A percentile compares a stretch with the other conserved stretches of the same genome.
These are phyloP conservation scores for Tremellales sp. DNA, from an alignment of 1,284 basidiomycete species.

Conservation along the genomic window DNA sequence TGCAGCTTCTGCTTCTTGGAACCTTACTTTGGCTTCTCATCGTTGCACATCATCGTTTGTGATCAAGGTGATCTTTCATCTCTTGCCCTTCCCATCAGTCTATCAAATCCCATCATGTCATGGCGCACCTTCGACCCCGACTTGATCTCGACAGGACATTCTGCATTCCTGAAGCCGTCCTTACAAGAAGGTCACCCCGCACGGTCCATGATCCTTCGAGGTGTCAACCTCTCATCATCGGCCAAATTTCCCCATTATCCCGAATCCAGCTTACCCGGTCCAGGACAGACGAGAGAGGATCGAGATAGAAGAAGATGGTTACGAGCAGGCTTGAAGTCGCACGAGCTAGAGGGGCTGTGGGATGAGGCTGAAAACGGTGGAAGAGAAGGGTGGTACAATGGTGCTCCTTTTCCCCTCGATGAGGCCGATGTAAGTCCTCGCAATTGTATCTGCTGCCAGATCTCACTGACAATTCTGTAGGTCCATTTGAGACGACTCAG, in stretches of 20 bases:
- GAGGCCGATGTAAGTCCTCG: constrained; percentile 25
- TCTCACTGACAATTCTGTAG: constrained; percentile 54
- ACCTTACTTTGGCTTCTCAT: too few relatives aligned
- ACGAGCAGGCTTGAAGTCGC: constrained; percentile 15
- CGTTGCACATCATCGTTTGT: too few relatives aligned
- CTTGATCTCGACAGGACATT: constrained; percentile 20
- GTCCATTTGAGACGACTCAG: constrained; percentile 75
- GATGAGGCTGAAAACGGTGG: constrained; percentile 33
- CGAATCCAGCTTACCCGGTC: constrained; percentile 53
- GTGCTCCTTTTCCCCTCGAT: constrained; percentile 21
- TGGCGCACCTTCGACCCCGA: not conserved
- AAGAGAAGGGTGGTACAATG: constrained; percentile 34
- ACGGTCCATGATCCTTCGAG: constrained; percentile 65
- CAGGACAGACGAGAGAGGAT: constrained; percentile 5
- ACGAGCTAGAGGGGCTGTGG: constrained; percentile 24
- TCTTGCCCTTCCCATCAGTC: too few relatives aligned
- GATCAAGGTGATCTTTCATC: too few relatives aligned
- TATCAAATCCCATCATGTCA: too few relatives aligned
- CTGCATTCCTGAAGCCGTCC: constrained; percentile 20
- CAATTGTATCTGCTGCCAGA: not conserved
- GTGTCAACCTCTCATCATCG: constrained; percentile 86
- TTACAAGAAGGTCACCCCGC: constrained; percentile 8
- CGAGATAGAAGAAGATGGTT: constrained; percentile 14
- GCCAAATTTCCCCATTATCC: constrained; percentile 66
- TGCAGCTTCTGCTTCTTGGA: too few relatives aligned